Percentiles rank a stretch among this genome's conserved stretches.
These are phyloP conservation scores for Paecilomyces niveus DNA, from an alignment of 2,329 filamentous ascomycete genomes.

Conservation along the genomic window DNA sequence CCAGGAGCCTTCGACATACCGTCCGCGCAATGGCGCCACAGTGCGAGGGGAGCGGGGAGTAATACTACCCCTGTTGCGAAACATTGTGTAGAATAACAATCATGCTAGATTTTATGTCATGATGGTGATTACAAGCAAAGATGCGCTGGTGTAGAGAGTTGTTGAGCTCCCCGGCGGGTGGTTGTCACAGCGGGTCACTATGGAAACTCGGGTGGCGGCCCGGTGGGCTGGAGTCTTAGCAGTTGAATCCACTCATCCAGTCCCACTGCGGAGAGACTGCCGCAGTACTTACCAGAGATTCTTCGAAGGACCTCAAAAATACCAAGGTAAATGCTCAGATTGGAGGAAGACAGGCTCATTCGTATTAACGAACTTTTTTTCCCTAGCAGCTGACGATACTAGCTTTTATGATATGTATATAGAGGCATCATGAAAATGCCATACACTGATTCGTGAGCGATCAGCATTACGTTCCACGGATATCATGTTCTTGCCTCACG, in stretches of 20 bases:
- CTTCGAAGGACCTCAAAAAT: no score
- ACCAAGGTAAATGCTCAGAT: no score
- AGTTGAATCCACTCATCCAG: background rate
- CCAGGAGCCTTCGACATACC: conserved; percentile 41
- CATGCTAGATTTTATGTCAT: background rate
- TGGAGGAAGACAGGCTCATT: no score
- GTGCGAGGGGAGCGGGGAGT: conserved; percentile 10
- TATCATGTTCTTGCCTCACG: no score
- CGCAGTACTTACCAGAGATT: no score
- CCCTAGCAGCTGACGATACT: no score
- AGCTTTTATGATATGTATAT: no score
- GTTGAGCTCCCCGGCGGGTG: background rate
- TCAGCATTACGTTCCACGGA: no score
- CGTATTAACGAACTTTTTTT: no score
- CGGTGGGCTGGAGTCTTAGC: background rate
- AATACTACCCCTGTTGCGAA: conserved; percentile 14
- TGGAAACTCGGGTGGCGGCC: background rate
- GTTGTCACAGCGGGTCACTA: background rate
- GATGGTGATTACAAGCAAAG: background rate
- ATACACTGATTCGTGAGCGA: no score
- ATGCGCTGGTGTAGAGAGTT: background rate
- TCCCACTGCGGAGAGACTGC: background rate
- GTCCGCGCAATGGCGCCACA: conserved; percentile 24
- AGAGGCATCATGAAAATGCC: no score
- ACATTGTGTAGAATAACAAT: conserved; percentile 12